phyloP scores from a whole-genome alignment of 306 rosid species.

The Fagus sylvatica region DNA sequence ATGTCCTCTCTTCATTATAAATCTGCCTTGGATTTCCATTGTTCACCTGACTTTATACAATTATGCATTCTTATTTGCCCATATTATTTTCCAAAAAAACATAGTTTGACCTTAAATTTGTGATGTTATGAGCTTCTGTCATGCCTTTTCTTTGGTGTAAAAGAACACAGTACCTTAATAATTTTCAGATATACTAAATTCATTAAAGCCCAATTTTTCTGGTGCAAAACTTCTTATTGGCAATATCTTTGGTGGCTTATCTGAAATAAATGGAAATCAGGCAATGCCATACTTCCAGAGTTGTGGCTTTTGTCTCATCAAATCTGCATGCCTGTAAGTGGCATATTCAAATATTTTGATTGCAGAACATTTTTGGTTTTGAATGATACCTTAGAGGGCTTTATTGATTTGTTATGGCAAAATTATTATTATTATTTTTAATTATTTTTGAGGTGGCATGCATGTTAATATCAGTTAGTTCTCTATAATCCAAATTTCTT shows the following conservation, averaged over 20 bases:
- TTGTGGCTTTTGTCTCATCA: constrained; percentile 36
- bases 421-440: neutral
- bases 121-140: constrained; percentile 9
- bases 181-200: constrained; percentile 64
- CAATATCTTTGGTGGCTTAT: constrained; percentile 71
- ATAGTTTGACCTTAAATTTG: constrained; percentile 12
- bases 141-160: constrained; percentile 7
- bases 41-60: neutral
- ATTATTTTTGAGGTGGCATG: constrained; percentile 6
- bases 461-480: constrained; percentile 15
- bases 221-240: constrained; percentile 46
- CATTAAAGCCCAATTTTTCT: constrained; percentile 52
- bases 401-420: constrained; percentile 6
- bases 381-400: neutral
- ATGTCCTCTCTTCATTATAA: constrained; percentile 2
- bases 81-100: constrained; percentile 3
- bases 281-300: constrained; percentile 37
- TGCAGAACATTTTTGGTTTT: neutral
- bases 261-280: constrained; percentile 29
- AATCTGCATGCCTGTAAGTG: constrained; percentile 68
- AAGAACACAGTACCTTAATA: constrained; percentile 42
- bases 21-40: neutral
- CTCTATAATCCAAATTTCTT: constrained; percentile 9
- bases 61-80: neutral
- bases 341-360: constrained; percentile 3